Conservation (phyloP, 345 rosid genomes). For the Nephelium lappaceum region DNA sequence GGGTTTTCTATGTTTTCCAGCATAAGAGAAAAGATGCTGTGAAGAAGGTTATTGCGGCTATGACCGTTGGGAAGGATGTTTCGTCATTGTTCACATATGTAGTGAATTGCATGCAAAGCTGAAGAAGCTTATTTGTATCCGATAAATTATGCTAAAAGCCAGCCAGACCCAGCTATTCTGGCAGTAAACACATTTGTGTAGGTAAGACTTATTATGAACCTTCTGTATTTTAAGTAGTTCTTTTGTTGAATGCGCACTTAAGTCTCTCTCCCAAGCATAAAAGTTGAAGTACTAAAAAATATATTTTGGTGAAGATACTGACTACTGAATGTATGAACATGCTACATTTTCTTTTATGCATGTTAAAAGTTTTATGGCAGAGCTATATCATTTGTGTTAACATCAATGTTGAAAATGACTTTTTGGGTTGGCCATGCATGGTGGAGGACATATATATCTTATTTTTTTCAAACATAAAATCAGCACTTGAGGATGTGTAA, state of each 20-base stretch:
- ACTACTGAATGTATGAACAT: slow-evolving; percentile 1
- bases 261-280: background rate
- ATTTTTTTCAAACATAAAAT: no score
- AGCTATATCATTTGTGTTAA: background rate
- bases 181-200: slow-evolving; percentile 98
- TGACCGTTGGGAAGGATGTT: slow-evolving; percentile 99
- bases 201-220: slow-evolving; percentile 43
- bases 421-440: no score
- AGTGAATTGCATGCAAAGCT: slow-evolving; percentile 99
- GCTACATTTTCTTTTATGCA: background rate
- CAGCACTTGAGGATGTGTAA: background rate
- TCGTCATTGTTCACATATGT: slow-evolving; percentile 96
- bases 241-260: background rate
- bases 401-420: background rate
- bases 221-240: background rate
- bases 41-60: slow-evolving; percentile 99
- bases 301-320: background rate
- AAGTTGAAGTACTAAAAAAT: background rate
- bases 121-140: slow-evolving; percentile 94
- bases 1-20: slow-evolving; percentile 43
- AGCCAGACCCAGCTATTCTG: slow-evolving; percentile 97
- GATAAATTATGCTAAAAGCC: slow-evolving; percentile 97
- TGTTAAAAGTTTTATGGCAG: background rate
- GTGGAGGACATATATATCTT: background rate
- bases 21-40: slow-evolving; percentile 99